phyloP scores from a whole-genome alignment of 176 grass and related monocot genomes.

The Avena eriantha region DNA sequence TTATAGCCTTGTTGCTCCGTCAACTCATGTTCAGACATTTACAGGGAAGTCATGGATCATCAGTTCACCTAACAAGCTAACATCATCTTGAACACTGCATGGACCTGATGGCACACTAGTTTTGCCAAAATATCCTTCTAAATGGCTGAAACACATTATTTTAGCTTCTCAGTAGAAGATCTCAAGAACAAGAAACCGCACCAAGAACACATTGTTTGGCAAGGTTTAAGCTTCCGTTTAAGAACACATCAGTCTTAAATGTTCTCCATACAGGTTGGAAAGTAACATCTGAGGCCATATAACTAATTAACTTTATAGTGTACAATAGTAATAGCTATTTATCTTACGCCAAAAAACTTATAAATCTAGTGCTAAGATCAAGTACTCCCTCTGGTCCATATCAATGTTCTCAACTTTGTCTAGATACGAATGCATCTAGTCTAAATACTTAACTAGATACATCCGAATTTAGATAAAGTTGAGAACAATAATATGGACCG shows the following conservation, averaged over 20 bases:
- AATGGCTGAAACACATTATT: not conserved
- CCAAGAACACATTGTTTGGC: not conserved
- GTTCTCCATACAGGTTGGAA: not conserved
- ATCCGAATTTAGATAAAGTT: no score
- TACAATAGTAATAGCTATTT: not conserved
- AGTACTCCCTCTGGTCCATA: not conserved
- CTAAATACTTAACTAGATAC: no score
- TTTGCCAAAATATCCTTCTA: not conserved
- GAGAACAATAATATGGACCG: no score
- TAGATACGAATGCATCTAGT: no score
- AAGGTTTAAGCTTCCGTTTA: not conserved
- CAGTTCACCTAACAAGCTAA: constrained; percentile 6
- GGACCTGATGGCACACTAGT: not conserved
- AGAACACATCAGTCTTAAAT: not conserved
- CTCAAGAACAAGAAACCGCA: not conserved
- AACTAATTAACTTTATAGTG: not conserved
- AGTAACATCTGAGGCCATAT: not conserved
- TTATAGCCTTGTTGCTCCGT: constrained; percentile 34
- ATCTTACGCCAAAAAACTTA: not conserved
- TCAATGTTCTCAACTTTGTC: no score
- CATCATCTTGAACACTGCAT: not conserved
- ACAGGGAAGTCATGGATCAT: not conserved
- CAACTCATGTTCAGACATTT: constrained; percentile 3
- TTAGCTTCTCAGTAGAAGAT: not conserved
- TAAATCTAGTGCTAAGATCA: not conserved